A percentile compares a stretch with the other conserved stretches of the same genome.
Conservation (phyloP, 306 rosid species). For the Gillenia trifoliata region DNA sequence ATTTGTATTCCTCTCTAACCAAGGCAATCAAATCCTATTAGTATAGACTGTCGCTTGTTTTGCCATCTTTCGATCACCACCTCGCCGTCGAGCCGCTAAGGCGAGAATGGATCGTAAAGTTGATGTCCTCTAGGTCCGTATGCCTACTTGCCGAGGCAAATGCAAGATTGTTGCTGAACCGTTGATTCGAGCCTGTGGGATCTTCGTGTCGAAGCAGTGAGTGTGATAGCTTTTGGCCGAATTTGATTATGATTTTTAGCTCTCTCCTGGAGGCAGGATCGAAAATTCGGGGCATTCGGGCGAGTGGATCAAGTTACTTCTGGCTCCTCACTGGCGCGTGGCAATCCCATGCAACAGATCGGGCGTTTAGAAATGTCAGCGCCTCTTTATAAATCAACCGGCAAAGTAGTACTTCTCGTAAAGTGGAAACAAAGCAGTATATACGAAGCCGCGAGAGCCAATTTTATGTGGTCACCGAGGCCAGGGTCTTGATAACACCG, state of each 20-base stretch:
- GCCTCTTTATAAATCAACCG: no score
- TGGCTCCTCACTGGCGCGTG: constrained; percentile 56
- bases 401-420: no score
- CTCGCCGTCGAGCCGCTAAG: constrained; percentile 44
- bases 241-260: constrained; percentile 33
- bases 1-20: not conserved
- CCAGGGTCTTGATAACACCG: no score
- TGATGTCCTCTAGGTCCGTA: constrained; percentile 45
- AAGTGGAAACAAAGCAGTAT: no score
- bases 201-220: constrained; percentile 60
- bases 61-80: constrained; percentile 37
- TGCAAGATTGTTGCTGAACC: constrained; percentile 36
- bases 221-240: constrained; percentile 45
- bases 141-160: constrained; percentile 41
- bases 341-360: no score
- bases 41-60: constrained; percentile 19
- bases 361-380: no score
- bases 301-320: constrained; percentile 77
- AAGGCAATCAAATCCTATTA: constrained; percentile 6
- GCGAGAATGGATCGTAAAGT: constrained; percentile 90
- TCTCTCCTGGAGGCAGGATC: constrained; percentile 36
- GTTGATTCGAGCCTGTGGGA: constrained; percentile 35
- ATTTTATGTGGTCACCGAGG: no score
- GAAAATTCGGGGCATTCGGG: no score
- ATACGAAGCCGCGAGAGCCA: no score